Base-by-base conservation (phyloP, 1,284 basidiomycete genomes). In the Exobasidium cylindrosporum region DNA sequence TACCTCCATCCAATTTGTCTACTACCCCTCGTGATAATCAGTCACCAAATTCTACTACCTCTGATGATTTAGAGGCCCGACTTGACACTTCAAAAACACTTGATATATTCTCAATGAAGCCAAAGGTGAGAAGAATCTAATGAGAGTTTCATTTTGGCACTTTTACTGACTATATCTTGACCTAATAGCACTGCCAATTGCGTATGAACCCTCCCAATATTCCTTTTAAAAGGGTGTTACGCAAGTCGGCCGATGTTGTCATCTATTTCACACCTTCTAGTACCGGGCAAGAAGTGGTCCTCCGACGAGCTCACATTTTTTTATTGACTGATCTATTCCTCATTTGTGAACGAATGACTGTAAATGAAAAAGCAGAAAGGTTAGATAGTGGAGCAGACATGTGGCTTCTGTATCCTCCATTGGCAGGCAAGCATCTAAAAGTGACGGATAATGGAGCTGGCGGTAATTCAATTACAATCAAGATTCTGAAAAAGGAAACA, bases 21-120 rank as follows among this genome's bases (percentile, higher is more conserved):
- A 55, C 56, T 26, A 44, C n/a, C 31, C 43, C n/a, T 30, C 24
- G 43, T 21, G 35, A 40, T 10, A 7, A 40, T 17, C n/a, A n/a
- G n/a, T n/a, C n/a, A n/a, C n/a, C n/a, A n/a, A 7, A 7, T 7
- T 31, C 24, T n/a, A 4, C 24, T 6, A 28, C 46, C 1, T 30
- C 61, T 1, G 72, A 71, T 24, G 89, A 92, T 71, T 85, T 99
- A 24, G 95, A 98, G 79, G 83, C 85, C 32, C 85, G 90, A 30
- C 84, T 98, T 47, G 86, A 88, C 58, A 88, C 91, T 0, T 86
- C 89, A 50, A 84, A 86, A 30, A 91, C 91, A 3, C 82, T 97
- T 32, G 95, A 99, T 80, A 88, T 99, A 52, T 99, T 99, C 80
- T 91, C 91, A 0, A 95, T 99, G 93, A 86, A 87, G 72, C 89